phyloP scores from a whole-genome alignment of 164 flowering plant species.

The Vitis rupestris region DNA sequence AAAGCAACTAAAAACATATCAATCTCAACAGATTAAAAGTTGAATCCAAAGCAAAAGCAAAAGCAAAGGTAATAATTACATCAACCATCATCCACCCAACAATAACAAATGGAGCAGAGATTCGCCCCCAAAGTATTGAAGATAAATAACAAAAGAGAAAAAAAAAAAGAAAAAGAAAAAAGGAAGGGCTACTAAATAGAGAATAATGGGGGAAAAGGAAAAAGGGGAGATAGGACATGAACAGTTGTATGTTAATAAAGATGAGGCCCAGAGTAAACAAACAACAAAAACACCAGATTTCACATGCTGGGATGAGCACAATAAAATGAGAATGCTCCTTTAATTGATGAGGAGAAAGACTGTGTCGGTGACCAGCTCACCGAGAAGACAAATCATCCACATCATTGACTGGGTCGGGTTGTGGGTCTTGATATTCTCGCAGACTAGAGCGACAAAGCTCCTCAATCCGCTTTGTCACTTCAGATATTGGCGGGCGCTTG shows the following conservation, averaged over 20 bases:
- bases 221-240: neutral
- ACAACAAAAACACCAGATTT: conserved; percentile 2
- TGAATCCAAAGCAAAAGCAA: conserved; percentile 18
- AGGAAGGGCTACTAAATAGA: neutral
- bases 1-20: conserved; percentile 12
- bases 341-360: neutral
- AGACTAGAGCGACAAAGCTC: conserved; percentile 32
- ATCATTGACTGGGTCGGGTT: conserved; percentile 11
- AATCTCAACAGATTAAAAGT: conserved; percentile 17
- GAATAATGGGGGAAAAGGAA: neutral
- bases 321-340: neutral
- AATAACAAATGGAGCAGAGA: conserved; percentile 20
- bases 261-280: conserved; percentile 7
- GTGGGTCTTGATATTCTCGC: conserved; percentile 17
- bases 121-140: conserved; percentile 14
- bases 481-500: conserved; percentile 48
- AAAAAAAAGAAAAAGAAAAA: neutral
- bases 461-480: conserved; percentile 36
- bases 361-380: conserved; percentile 7
- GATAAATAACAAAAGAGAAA: conserved; percentile 4
- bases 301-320: neutral
- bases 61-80: conserved; percentile 41
- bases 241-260: conserved; percentile 4
- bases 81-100: conserved; percentile 26
- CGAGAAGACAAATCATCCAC: conserved; percentile 6